phyloP scores from a whole-genome alignment of 768 basidiomycete genomes.

The Leccinum olivaceopallidum region DNA sequence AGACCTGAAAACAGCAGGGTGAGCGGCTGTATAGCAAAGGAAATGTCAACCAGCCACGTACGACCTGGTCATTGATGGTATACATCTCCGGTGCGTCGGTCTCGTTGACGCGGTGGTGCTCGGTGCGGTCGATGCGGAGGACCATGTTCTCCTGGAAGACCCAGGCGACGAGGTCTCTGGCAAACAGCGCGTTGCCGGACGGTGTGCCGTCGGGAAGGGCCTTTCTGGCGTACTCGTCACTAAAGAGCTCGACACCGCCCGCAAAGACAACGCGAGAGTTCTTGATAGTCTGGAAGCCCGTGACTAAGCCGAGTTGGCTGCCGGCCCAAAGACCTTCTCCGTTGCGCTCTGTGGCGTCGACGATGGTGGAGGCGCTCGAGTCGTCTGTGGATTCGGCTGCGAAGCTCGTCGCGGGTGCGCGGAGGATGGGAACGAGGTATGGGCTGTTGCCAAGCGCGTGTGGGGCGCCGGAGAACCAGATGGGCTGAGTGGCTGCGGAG shows the following conservation, averaged over 20 bases:
- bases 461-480: constrained; percentile 78
- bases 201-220: constrained; percentile 56
- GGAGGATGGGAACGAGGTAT: constrained; percentile 77
- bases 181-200: constrained; percentile 77
- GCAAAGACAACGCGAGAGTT: constrained; percentile 80
- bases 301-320: constrained; percentile 70
- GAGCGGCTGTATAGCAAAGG: not conserved
- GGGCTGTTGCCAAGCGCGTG: constrained; percentile 72
- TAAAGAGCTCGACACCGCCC: constrained; percentile 80
- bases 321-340: constrained; percentile 88
- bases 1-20: constrained; percentile 52
- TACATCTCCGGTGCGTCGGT: constrained; percentile 69
- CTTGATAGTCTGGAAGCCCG: constrained; percentile 83
- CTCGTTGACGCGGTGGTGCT: constrained; percentile 71
- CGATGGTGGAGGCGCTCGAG: constrained; percentile 57
- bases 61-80: constrained; percentile 84
- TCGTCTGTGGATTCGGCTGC: constrained; percentile 65
- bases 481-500: constrained; percentile 48
- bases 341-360: constrained; percentile 70
- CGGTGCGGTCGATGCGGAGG: constrained; percentile 71
- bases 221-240: constrained; percentile 70
- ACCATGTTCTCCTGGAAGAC: constrained; percentile 86
- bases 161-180: constrained; percentile 79
- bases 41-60: constrained; percentile 32
- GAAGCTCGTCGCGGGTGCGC: constrained; percentile 74